A percentile compares a stretch with the other conserved stretches of the same genome.
These are phyloP conservation scores for Magnolia officinalis DNA, from an alignment of 164 flowering plant species.

Conservation along the genomic window DNA sequence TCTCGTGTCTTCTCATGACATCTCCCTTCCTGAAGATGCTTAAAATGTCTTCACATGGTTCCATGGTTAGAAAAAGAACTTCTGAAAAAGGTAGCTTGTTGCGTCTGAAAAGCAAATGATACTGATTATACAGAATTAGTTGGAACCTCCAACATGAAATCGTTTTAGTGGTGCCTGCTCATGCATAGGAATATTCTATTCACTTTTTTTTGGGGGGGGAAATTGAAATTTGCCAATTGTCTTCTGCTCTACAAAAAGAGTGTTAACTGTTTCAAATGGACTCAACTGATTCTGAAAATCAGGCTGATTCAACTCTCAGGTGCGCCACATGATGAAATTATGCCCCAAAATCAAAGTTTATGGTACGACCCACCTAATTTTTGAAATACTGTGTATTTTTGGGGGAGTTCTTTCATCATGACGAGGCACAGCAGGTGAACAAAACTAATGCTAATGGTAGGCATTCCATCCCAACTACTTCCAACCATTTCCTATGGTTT, in stretches of 20 bases:
- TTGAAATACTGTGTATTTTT: too few species aligned
- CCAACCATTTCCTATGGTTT: too few species aligned
- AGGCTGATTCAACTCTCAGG: background rate
- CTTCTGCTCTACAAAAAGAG: too few species aligned
- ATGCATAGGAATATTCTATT: background rate
- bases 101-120: background rate
- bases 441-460: too few species aligned
- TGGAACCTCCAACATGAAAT: background rate
- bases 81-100: background rate
- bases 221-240: background rate
- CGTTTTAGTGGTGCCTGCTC: background rate
- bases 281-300: background rate
- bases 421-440: too few species aligned
- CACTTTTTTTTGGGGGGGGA: too few species aligned
- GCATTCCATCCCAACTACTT: too few species aligned
- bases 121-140: background rate
- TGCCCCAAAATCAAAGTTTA: too few species aligned
- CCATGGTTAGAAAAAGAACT: background rate
- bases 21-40: background rate
- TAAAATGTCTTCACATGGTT: background rate
- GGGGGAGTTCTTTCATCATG: too few species aligned
- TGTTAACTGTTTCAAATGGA: background rate
- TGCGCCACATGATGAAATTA: too few species aligned
- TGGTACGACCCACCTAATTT: too few species aligned
- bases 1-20: background rate